Evolutionary conservation across 2,329 filamentous ascomycete genomes (phyloP).

Genomic region (Monilinia fructicola): DNA sequence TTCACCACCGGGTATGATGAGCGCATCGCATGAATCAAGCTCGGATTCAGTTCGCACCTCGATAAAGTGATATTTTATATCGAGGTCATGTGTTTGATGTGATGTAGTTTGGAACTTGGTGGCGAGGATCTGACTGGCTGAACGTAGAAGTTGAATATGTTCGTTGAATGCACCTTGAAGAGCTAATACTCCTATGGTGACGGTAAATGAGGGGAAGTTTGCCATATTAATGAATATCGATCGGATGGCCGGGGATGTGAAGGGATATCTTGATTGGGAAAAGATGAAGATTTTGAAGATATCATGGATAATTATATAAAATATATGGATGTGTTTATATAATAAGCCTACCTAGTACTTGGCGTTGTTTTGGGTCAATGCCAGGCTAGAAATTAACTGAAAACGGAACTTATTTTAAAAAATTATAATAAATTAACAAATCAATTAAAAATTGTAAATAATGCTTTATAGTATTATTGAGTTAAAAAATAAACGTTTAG

Average conservation of each 20-base stretch:
- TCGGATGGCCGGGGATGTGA: no score
- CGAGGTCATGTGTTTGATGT: conserved; percentile 3
- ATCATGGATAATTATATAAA: neutral
- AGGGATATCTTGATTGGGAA: neutral
- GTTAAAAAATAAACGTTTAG: no score
- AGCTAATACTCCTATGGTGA: conserved; percentile 64
- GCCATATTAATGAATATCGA: neutral
- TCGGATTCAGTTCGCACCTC: conserved; percentile 77
- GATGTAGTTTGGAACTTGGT: conserved; percentile 20
- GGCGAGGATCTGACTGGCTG: conserved; percentile 58
- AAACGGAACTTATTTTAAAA: no score
- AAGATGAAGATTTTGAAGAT: neutral
- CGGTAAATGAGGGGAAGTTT: conserved; percentile 17
- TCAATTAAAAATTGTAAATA: no score
- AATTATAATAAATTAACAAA: no score
- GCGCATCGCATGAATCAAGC: conserved; percentile 71
- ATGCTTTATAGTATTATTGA: no score
- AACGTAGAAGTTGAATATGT: conserved; percentile 73
- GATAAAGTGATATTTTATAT: conserved; percentile 52
- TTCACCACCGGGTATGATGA: conserved; percentile 92
- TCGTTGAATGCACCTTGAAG: conserved; percentile 93
- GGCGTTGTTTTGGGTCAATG: no score
- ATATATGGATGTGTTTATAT: no score
- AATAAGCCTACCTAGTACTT: no score
- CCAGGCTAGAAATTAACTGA: no score